These are phyloP conservation scores for Fraxinus americana DNA, from an alignment of 257 asterid genomes.

Conservation along the genomic window DNA sequence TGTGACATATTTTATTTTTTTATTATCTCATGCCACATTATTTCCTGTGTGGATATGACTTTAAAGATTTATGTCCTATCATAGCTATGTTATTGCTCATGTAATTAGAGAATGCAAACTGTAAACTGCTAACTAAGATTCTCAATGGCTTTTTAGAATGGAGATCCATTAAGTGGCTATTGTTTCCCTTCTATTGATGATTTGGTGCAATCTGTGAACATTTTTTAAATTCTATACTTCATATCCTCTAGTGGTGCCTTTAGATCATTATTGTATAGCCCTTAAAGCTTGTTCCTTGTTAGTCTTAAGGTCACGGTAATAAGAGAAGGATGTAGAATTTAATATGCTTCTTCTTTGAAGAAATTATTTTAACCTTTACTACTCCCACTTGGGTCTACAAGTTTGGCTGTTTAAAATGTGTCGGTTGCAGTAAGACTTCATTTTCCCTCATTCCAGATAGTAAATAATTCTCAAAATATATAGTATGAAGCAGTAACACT, in stretches of 20 bases:
- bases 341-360: not conserved
- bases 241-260: slow-evolving; percentile 1
- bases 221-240: not conserved
- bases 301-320: not conserved
- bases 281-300: not conserved
- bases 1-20: not conserved
- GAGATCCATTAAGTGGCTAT: not conserved
- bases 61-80: not conserved
- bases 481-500: not conserved
- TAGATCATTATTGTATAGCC: not conserved
- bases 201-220: slow-evolving; percentile 7
- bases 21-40: not conserved
- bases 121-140: not conserved
- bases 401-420: not conserved
- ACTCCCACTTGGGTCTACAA: not conserved
- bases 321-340: not conserved
- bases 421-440: not conserved
- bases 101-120: not conserved
- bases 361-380: not conserved
- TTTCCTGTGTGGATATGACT: not conserved
- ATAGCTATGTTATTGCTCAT: not conserved
- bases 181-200: not conserved
- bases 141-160: not conserved
- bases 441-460: not conserved
- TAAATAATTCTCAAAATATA: not conserved